Conservation (phyloP, 1,284 basidiomycete genomes). For the Ceratorhiza oryzae-sativae region DNA sequence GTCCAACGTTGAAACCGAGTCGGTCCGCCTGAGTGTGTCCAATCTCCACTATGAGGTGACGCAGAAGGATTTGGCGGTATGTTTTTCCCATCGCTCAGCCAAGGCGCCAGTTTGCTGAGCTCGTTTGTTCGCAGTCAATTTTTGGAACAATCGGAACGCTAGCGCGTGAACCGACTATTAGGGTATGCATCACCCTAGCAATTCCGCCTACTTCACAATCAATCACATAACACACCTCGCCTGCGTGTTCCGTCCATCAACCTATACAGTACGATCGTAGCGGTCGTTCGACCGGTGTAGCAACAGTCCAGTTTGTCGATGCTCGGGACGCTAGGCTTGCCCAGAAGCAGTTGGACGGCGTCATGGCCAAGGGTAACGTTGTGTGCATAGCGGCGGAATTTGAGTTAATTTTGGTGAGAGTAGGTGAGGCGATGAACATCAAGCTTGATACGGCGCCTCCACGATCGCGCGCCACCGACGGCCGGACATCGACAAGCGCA, state of each 20-base stretch:
- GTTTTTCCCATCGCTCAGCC: conserved; percentile 49
- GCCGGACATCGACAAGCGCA: conserved; percentile 15
- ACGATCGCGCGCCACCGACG: not conserved
- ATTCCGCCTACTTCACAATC: conserved; percentile 42
- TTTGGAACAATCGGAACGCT: conserved; percentile 94
- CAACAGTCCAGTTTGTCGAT: conserved; percentile 83
- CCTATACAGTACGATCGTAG: conserved; percentile 88
- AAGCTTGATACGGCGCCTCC: conserved; percentile 33
- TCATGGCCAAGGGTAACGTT: conserved; percentile 83
- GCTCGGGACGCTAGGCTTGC: conserved; percentile 81
- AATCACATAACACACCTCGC: conserved; percentile 39
- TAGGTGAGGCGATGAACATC: conserved; percentile 40
- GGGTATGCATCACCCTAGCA: conserved; percentile 68
- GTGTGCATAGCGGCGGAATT: conserved; percentile 12
- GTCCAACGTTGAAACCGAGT: conserved; percentile 47
- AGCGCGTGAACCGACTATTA: conserved; percentile 89
- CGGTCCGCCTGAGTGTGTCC: conserved; percentile 76
- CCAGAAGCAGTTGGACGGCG: conserved; percentile 87
- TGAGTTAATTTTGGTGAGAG: not conserved
- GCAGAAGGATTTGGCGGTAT: conserved; percentile 84
- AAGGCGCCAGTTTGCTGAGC: not conserved
- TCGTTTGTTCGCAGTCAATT: conserved; percentile 66
- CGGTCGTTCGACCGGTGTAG: conserved; percentile 88
- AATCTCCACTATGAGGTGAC: conserved; percentile 95
- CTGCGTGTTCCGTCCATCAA: conserved; percentile 50